Base-by-base conservation (phyloP, 2,329 filamentous ascomycete genomes). In the Phialocephala sp. region DNA sequence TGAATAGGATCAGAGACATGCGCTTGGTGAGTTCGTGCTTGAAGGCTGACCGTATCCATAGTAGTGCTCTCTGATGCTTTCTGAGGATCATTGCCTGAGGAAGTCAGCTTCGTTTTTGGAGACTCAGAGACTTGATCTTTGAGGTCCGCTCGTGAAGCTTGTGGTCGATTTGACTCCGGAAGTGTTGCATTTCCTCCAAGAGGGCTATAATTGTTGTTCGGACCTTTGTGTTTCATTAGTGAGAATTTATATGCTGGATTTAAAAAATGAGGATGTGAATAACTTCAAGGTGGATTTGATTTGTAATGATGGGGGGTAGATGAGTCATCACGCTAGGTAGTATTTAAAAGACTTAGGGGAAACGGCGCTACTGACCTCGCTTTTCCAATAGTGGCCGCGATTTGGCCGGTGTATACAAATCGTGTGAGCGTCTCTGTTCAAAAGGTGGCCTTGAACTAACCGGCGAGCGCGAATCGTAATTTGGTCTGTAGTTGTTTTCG, bases 251-350 rank as follows among this genome's bases (percentile, higher is more conserved):
- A 14, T 45, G n/a, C 8, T n/a, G 8, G 8, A 8, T 8, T 20
- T 45, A n/a, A 18, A 20, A 3, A 12, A 5, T 27, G 9, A 52
- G 50, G 27, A 9, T 54, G 5, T 50, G 6, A 22, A 50, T 20
- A 50, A 27, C 6, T 20, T 47, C 15, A 47, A 47, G n/a, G 43
- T 18, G n/a, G n/a, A 12, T 8, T 20, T 47, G 43, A 22, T 50
- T 50, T 50, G 45, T 54, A 54, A 32, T 54, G 50, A 54, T 54
- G 24, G 50, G 50, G 24, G 50, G 50, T 35, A 9, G 50, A 54
- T 54, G 50, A 54, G 50, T 54, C 50, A 54, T 54, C 50, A 18
- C 6, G 50, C 24, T 5, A 27, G 50, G 11, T 4, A 18, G 8
- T 54, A 27, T 11, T 52, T 18, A 45, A 8, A 45, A 20, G 18